phyloP scores from a whole-genome alignment of 768 basidiomycete genomes.

The Filobasidium wieringae region DNA sequence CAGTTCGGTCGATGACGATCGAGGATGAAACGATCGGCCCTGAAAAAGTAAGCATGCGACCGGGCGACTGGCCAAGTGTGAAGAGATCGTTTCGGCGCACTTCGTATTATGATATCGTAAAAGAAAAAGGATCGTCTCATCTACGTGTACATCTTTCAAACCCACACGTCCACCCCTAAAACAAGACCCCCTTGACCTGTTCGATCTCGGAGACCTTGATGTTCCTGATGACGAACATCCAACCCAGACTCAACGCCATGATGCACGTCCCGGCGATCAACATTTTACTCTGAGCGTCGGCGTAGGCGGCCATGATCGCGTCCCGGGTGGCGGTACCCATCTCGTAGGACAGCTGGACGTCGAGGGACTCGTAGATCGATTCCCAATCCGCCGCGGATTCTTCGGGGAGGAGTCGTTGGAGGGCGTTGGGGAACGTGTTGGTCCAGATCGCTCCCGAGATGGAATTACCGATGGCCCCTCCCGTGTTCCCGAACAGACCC shows the following conservation, averaged over 20 bases:
- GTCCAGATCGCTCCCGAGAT: conserved; percentile 38
- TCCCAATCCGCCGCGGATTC: conserved; percentile 16
- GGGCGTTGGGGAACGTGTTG: conserved; percentile 19
- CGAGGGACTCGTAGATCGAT: conserved; percentile 23
- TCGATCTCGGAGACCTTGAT: conserved; percentile 23
- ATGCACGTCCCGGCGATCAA: conserved; percentile 26
- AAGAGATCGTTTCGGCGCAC: too few species aligned
- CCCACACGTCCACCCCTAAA: conserved; percentile 13
- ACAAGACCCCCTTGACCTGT: conserved; percentile 30
- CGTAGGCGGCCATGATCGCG: conserved; percentile 24
- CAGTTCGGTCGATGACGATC: too few species aligned
- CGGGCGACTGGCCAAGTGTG: too few species aligned
- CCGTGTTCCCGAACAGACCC: conserved; percentile 22
- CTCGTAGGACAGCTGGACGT: conserved; percentile 23
- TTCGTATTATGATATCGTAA: too few species aligned
- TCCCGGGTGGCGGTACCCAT: conserved; percentile 22
- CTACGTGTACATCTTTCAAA: too few species aligned
- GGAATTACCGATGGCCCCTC: conserved; percentile 22
- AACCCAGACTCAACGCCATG: conserved; percentile 18
- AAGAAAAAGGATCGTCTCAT: too few species aligned
- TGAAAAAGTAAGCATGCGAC: too few species aligned
- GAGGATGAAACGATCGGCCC: too few species aligned
- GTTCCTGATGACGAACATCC: conserved; percentile 22
- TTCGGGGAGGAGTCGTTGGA: conserved; percentile 19
- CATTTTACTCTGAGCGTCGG: conserved; percentile 24